phyloP scores from a whole-genome alignment of 768 basidiomycete species.

The Suillus decipiens region DNA sequence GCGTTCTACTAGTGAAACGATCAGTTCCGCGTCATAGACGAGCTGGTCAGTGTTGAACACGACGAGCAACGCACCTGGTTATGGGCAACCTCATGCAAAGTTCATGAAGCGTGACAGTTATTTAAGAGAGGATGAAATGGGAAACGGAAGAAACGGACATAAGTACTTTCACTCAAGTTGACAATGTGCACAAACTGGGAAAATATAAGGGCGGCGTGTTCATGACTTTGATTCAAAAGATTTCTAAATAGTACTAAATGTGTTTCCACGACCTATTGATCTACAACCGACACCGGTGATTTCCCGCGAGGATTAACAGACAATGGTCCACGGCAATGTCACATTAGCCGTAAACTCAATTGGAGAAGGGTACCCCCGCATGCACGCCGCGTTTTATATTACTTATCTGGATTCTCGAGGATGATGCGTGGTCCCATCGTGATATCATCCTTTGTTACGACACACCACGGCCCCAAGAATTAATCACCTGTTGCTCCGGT shows the following conservation, averaged over 20 bases:
- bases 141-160: constrained; percentile 4
- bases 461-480: neutral
- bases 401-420: neutral
- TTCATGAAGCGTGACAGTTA: constrained; percentile 6
- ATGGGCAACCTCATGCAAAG: neutral
- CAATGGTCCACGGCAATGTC: neutral
- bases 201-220: constrained; percentile 4
- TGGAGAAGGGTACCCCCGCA: neutral
- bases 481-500: no score
- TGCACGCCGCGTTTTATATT: neutral
- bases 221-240: neutral
- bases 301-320: neutral
- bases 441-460: neutral
- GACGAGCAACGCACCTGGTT: neutral
- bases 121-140: constrained; percentile 3
- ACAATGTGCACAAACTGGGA: constrained; percentile 4
- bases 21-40: neutral
- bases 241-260: neutral
- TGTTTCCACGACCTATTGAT: neutral
- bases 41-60: neutral
- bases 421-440: neutral
- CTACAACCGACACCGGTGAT: neutral
- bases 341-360: neutral
- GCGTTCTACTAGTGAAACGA: neutral
- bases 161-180: constrained; percentile 5